Evolutionary conservation across 1,139 yeast genomes (phyloP).

Genomic region (Sugiyamaella grinbergsii): DNA sequence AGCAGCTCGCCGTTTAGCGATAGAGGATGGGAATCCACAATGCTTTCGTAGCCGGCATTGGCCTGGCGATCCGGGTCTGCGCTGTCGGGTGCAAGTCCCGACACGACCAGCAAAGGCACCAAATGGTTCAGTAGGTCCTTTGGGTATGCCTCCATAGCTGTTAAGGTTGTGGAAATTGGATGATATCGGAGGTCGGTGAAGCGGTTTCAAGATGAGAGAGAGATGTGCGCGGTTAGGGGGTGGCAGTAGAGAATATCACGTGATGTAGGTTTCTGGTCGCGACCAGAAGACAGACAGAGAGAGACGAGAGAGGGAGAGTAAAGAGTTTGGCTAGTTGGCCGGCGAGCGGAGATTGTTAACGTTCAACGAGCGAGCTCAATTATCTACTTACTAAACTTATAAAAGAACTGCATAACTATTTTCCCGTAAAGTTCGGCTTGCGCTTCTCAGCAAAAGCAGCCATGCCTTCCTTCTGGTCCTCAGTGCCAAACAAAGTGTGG

Average conservation of each 20-base stretch:
- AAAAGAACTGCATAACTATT: too few species aligned
- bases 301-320: neutral
- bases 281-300: neutral
- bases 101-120: constrained; percentile 35
- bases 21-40: constrained; percentile 29
- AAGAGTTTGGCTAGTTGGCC: neutral
- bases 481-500: constrained; percentile 49
- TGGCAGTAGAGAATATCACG: too few species aligned
- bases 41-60: constrained; percentile 4
- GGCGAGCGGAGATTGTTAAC: too few species aligned
- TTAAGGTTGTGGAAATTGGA: too few species aligned
- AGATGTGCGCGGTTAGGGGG: neutral
- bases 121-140: constrained; percentile 32
- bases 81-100: constrained; percentile 33
- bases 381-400: too few species aligned
- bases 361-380: too few species aligned
- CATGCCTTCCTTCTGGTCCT: constrained; percentile 56
- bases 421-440: constrained; percentile 45
- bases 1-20: constrained; percentile 29
- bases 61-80: constrained; percentile 9
- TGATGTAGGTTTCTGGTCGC: too few species aligned
- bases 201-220: neutral
- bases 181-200: too few species aligned
- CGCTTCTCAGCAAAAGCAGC: constrained; percentile 53
- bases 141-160: constrained; percentile 30